Base-by-base conservation (phyloP, 2,329 filamentous ascomycete species). In the Zalaria sp. region DNA sequence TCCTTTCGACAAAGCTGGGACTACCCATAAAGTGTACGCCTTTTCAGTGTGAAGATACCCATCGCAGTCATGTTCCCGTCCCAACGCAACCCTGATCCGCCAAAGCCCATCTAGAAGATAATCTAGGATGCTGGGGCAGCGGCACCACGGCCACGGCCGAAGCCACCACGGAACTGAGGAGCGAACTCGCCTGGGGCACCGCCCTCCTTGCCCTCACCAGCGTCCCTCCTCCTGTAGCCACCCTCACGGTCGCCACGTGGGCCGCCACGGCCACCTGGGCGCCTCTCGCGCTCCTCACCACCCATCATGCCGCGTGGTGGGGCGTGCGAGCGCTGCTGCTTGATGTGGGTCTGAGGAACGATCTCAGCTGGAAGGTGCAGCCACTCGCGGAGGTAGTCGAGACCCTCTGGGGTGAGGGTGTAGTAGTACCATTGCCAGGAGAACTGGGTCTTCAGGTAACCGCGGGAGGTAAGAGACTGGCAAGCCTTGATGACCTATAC, bases 341-440 rank as follows among this genome's bases (percentile, higher is more conserved):
- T 98, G 76, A 98, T 96, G 83, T 98, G 91, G 63, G 91, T 98
- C 63, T 93, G 87, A 59, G 91, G 91, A 57, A 98, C 91, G 65
- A 98, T 95, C 81, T 98, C 91, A 66, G 91, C 88, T 62, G 91
- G 91, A 61, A 98, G 83, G 75, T 98, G 91, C 60, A 98, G 88
- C 91, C 91, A 98, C 78, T 98, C 91, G 67, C 91, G 89, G 69
- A 98, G 88, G 80, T 98, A 98, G 77, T 96, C 89, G 68, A 98
- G 89, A 73, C 91, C 91, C 79, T 96, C 88, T 64, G 88, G 85
- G 68, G 89, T 95, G 71, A 98, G 82, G 6, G 35, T 59, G 82
- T 98, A 98, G 84, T 98, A 98, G 83, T 96, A 94, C 79, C 88
- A 94, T 74, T 94, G 87, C 87, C 87, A 94, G 56, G 87, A 94